Evolutionary conservation across 352 stramenopile genomes (phyloP).

Genomic region (Phytophthora hybrid): DNA sequence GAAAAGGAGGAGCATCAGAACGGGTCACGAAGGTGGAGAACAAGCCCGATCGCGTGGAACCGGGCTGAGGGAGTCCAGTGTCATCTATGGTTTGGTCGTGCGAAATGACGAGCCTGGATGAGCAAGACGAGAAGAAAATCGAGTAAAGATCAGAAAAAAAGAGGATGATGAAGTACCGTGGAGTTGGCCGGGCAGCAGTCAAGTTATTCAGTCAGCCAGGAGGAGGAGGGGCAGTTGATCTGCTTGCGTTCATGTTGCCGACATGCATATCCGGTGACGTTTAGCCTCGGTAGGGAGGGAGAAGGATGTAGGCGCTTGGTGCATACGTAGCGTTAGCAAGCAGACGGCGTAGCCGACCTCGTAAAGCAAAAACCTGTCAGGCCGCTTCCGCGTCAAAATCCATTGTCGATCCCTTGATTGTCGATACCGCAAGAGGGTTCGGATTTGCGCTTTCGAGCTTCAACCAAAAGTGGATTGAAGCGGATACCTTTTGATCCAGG

Average conservation of each 20-base stretch:
- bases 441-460: neutral
- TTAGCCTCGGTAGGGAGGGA: constrained; percentile 21
- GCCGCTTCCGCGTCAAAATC: constrained; percentile 24
- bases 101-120: constrained; percentile 8
- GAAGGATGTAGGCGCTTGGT: constrained; percentile 32
- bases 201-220: constrained; percentile 39
- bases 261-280: constrained; percentile 44
- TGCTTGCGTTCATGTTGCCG: constrained; percentile 40
- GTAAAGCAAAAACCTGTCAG: constrained; percentile 41
- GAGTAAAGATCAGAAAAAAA: constrained; percentile 35
- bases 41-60: constrained; percentile 31
- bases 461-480: neutral
- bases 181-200: constrained; percentile 28
- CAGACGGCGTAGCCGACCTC: constrained; percentile 35
- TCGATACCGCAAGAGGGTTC: constrained; percentile 4
- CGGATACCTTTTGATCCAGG: neutral
- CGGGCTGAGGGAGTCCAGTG: constrained; percentile 11
- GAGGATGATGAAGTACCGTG: constrained; percentile 22
- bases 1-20: constrained; percentile 30
- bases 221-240: constrained; percentile 25
- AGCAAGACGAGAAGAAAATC: constrained; percentile 16
- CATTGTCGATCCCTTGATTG: constrained; percentile 18
- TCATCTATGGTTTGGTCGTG: constrained; percentile 8
- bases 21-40: constrained; percentile 27
- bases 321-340: constrained; percentile 43